A percentile compares a stretch with the other conserved stretches of the same genome.
phyloP scores from a whole-genome alignment of 1,139 yeast genomes.

The Pichiaceae sp. region DNA sequence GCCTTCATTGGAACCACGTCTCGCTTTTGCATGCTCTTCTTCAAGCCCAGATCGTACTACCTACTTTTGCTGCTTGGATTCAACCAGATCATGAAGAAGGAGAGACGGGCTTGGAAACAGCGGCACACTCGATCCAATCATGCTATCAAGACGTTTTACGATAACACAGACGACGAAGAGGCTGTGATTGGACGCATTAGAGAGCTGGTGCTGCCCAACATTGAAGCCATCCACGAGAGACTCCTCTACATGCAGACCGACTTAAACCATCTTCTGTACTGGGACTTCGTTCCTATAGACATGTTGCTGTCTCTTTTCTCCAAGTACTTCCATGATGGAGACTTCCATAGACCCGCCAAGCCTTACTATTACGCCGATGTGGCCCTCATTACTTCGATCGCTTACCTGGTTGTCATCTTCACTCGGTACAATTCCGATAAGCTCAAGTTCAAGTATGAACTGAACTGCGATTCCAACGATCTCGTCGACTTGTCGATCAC shows the following conservation, averaged over 20 bases:
- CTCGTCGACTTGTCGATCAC: slow-evolving; percentile 3
- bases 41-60: neutral
- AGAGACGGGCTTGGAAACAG: slow-evolving; percentile 1
- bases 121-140: neutral
- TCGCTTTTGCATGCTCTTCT: neutral
- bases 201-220: slow-evolving; percentile 7
- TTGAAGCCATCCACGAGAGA: slow-evolving; percentile 17
- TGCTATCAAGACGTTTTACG: neutral
- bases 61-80: neutral
- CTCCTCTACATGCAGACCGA: slow-evolving; percentile 12
- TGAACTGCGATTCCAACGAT: slow-evolving; percentile 4
- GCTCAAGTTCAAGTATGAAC: slow-evolving; percentile 1
- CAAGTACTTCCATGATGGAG: neutral
- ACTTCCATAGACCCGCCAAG: slow-evolving; percentile 6
- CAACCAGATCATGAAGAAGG: neutral
- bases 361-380: slow-evolving; percentile 5
- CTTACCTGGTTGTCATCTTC: slow-evolving; percentile 6
- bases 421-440: neutral
- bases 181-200: neutral
- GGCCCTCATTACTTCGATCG: slow-evolving; percentile 9
- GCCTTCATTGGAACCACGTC: slow-evolving; percentile 1
- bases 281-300: slow-evolving; percentile 13
- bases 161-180: neutral
- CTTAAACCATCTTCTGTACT: slow-evolving; percentile 13
- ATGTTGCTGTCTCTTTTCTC: slow-evolving; percentile 1